Evolutionary conservation across 345 rosid species (phyloP), one percentile per base, ranked within the genome.

Genomic region (Triadica sebifera): DNA sequence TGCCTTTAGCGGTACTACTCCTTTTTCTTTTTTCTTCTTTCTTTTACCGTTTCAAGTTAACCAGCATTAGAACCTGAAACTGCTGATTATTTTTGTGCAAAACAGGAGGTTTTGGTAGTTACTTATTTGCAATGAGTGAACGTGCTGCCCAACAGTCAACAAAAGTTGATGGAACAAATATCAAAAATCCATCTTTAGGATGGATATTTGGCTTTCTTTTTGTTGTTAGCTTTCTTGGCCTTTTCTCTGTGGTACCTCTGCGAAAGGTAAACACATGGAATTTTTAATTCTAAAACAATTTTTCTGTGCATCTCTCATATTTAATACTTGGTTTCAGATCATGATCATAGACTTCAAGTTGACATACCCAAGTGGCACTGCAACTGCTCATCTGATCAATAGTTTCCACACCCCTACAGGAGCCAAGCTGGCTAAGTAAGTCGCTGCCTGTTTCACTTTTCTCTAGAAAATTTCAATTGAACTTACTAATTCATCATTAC

Each of bases 391-490:
- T 47, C 38, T 66, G 3, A 66, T 66, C 38, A 66, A 66, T 46
- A 66, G 70, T 51, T 66, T 66, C 70, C 70, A 66, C 55, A 66
- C 46, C 39, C n/a, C n/a, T n/a, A n/a, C n/a, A n/a, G n/a, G n/a
- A n/a, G n/a, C n/a, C n/a, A n/a, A n/a, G n/a, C n/a, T n/a, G n/a
- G n/a, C n/a, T n/a, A n/a, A n/a, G n/a, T n/a, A n/a, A n/a, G n/a
- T 15, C 37, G 47, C 37, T 12, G 15, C 9, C 12, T 39, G 50
- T 8, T 29, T 29, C 1, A 29, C 34, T 29, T 29, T 0, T 41
- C 16, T 1, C 25, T n/a, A 43, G 9, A 43, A 43, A 43, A 43
- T 55, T 53, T 55, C 19, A 2, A 4, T 8, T 20, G 8, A 39
- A 9, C 34, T 41, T 39, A 0, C n/a, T 9, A 38, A 37, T 34